Evolutionary conservation across 1,284 basidiomycete species (phyloP).

Genomic region (Tilletia horrida): DNA sequence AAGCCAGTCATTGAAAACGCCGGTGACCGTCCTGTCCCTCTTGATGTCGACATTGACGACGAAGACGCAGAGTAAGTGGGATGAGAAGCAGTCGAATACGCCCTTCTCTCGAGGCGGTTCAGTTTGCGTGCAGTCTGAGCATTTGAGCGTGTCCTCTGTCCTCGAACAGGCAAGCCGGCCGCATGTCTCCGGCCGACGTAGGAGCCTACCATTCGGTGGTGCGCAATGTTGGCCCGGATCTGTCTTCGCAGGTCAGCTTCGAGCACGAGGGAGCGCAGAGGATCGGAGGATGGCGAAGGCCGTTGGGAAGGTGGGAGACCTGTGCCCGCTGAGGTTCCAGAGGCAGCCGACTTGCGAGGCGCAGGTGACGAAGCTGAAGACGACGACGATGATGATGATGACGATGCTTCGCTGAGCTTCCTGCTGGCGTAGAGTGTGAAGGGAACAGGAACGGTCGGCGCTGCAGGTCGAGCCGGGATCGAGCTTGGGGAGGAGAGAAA

Average conservation of each 20-base stretch:
- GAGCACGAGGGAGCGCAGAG: slow-evolving; percentile 70
- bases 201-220: slow-evolving; percentile 82
- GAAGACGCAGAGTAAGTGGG: too few relatives aligned
- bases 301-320: slow-evolving; percentile 35
- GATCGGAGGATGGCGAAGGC: slow-evolving; percentile 42
- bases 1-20: neutral
- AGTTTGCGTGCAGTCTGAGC: slow-evolving; percentile 79
- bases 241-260: slow-evolving; percentile 76
- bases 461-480: slow-evolving; percentile 63
- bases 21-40: neutral
- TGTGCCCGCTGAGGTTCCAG: neutral
- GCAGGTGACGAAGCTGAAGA: slow-evolving; percentile 17
- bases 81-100: slow-evolving; percentile 26
- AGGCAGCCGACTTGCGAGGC: slow-evolving; percentile 8
- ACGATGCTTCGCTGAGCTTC: slow-evolving; percentile 31
- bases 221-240: slow-evolving; percentile 79
- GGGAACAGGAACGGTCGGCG: slow-evolving; percentile 42
- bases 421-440: slow-evolving; percentile 19
- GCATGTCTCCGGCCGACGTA: slow-evolving; percentile 82
- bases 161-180: slow-evolving; percentile 80
- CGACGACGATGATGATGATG: neutral
- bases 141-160: slow-evolving; percentile 82
- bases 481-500: slow-evolving; percentile 76
- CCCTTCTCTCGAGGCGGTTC: slow-evolving; percentile 66
- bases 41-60: neutral